Percentiles rank a stretch among this genome's conserved stretches.
Conservation (phyloP, 1,284 basidiomycete genomes). For the Malassezia brasiliensis region DNA sequence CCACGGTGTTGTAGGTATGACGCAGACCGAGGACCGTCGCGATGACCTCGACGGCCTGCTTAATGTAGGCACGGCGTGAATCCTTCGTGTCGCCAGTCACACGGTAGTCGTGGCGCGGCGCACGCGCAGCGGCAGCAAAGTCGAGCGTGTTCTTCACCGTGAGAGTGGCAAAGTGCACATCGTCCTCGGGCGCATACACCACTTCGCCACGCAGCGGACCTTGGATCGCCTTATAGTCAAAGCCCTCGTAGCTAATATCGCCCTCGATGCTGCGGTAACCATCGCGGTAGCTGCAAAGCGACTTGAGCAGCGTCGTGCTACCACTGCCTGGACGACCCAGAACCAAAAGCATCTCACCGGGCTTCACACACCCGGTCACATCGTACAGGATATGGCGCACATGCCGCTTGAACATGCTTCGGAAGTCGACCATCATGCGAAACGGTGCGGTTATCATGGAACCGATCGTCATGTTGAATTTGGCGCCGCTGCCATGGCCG, state of each 20-base stretch:
- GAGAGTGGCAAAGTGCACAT: constrained; percentile 33
- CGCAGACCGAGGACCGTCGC: constrained; percentile 34
- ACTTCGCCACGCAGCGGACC: constrained; percentile 29
- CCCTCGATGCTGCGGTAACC: constrained; percentile 34
- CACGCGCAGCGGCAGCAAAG: constrained; percentile 34
- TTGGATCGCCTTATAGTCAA: constrained; percentile 31
- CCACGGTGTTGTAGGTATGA: constrained; percentile 45
- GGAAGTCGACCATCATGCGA: constrained; percentile 17
- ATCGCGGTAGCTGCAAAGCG: constrained; percentile 36
- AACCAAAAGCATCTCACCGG: constrained; percentile 43
- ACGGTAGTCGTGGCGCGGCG: constrained; percentile 26
- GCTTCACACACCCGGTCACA: constrained; percentile 33
- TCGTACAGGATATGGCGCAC: constrained; percentile 32
- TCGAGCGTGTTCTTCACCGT: constrained; percentile 30
- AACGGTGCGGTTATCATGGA: constrained; percentile 25
- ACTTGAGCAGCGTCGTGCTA: constrained; percentile 37
- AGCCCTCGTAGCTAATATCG: constrained; percentile 27
- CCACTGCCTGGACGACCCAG: constrained; percentile 40
- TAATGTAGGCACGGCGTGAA: constrained; percentile 19
- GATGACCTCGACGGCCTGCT: constrained; percentile 27
- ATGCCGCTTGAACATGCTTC: constrained; percentile 20
- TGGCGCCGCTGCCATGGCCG: constrained; percentile 28
- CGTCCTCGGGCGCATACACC: constrained; percentile 31
- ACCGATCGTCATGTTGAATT: constrained; percentile 22
- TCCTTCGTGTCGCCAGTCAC: constrained; percentile 15